phyloP scores from a whole-genome alignment of 2,329 filamentous ascomycete species.

The Pleoardoris graminearum region DNA sequence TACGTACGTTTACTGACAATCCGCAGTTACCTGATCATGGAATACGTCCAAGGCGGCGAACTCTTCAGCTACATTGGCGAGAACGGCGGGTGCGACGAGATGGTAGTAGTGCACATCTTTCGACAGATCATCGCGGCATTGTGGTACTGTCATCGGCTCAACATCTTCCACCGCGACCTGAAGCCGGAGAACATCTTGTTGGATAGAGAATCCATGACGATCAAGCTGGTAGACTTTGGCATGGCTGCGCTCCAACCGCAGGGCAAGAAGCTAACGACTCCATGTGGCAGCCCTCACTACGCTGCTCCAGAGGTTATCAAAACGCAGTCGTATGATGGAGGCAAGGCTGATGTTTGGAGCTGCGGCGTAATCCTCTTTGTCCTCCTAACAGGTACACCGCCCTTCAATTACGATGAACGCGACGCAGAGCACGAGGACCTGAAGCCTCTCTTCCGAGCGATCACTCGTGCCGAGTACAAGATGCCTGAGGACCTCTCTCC shows the following conservation, averaged over 20 bases:
- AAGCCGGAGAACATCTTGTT: conserved; percentile 97
- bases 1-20: conserved; percentile 21
- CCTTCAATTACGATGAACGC: conserved; percentile 63
- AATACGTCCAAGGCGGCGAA: conserved; percentile 84
- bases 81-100: conserved; percentile 73
- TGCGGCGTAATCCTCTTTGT: conserved; percentile 77
- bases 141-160: conserved; percentile 89
- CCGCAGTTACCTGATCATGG: conserved; percentile 84
- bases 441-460: conserved; percentile 63
- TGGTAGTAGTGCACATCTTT: conserved; percentile 81
- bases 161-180: conserved; percentile 93
- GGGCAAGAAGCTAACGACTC: conserved; percentile 78
- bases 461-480: conserved; percentile 54
- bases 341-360: conserved; percentile 92
- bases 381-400: conserved; percentile 79
- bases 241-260: conserved; percentile 92
- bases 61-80: conserved; percentile 84
- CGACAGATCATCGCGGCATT: conserved; percentile 91
- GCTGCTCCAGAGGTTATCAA: conserved; percentile 89
- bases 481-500: conserved; percentile 58
- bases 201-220: conserved; percentile 67
- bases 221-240: conserved; percentile 97
- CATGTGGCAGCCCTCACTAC: conserved; percentile 96
- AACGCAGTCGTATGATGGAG: conserved; percentile 76
- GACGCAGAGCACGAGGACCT: conserved; percentile 61